Conservation (phyloP, 192 early-diverging fungal species). For the Umbelopsis sp. region DNA sequence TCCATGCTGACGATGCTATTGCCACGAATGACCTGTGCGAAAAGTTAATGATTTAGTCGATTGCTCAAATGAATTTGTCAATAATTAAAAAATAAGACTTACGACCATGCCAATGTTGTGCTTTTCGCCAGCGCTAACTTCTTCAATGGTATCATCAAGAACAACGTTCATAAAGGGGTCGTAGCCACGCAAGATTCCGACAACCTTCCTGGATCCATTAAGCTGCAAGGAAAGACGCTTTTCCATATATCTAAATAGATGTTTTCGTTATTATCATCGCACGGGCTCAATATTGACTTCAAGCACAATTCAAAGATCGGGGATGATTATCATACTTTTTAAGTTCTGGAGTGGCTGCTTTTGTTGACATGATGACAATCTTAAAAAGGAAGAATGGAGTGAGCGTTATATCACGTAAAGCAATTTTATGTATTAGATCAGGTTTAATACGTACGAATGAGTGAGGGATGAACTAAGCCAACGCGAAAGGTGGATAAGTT, state of each 20-base stretch:
- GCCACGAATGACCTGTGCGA: constrained; percentile 66
- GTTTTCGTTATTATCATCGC: neutral
- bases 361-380: constrained; percentile 24
- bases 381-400: too few species aligned
- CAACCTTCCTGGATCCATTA: constrained; percentile 89
- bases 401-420: too few species aligned
- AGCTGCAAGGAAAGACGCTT: constrained; percentile 90
- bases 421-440: too few species aligned
- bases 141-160: constrained; percentile 89
- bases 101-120: constrained; percentile 89
- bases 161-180: constrained; percentile 99
- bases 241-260: constrained; percentile 77
- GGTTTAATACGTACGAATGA: too few species aligned
- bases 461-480: too few species aligned
- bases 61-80: too few species aligned
- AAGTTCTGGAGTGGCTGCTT: constrained; percentile 45
- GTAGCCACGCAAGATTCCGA: constrained; percentile 96
- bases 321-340: constrained; percentile 37
- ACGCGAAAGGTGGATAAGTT: too few species aligned
- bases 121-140: constrained; percentile 66
- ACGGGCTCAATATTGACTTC: neutral
- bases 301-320: neutral
- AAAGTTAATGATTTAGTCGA: neutral
- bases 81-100: too few species aligned
- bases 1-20: constrained; percentile 77